Base-by-base conservation (phyloP, 345 rosid genomes). In the Melastoma malabathricum region DNA sequence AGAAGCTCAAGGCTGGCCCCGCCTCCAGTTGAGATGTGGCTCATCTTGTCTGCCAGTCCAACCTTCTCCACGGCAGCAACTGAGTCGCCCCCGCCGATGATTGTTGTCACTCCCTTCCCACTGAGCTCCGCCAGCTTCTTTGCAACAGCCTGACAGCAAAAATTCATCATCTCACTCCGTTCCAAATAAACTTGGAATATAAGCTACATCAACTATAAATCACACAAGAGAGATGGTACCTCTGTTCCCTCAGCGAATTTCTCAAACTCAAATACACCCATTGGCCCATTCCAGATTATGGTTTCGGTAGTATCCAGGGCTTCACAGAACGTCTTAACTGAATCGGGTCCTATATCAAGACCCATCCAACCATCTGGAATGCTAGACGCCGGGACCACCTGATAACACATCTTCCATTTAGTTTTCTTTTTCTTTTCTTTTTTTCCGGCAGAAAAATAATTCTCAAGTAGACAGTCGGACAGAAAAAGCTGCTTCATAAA, bases 361-460 rank as follows among this genome's bases (percentile, higher is more conserved):
- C 97, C 97, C 93, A 89, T 85, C 97, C 97, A 89, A 1, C 89
- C 89, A 67, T 83, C 95, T 3, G 87, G 83, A 59, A 89, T 85
- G n/a, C 25, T 70, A 6, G 95, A 61, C 29, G 89, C 97, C 4
- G 86, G 69, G 59, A 89, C 89, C 54, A 81, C 64, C 97, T 89
- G 79, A 16, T 18, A 46, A 20, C 10, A n/a, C 60, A 49, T 44
- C 41, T 10, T 34, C 2, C 41, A 34, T 10, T 34, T 34, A 34
- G 12, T 34, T 34, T 34, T 34, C 12, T 34, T 34, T 34, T 34
- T 22, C 25, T 22, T 22, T 22, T 22, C 25, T 22, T 4, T 22
- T 22, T 22, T 22, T n/a, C n/a, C 25, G 25, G 25, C 25, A 1
- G 4, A 22, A 1, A 22, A 22, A 8, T 34, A 34, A 34, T 34